Conservation (phyloP, 306 rosid species). For the Carpinus fangiana region DNA sequence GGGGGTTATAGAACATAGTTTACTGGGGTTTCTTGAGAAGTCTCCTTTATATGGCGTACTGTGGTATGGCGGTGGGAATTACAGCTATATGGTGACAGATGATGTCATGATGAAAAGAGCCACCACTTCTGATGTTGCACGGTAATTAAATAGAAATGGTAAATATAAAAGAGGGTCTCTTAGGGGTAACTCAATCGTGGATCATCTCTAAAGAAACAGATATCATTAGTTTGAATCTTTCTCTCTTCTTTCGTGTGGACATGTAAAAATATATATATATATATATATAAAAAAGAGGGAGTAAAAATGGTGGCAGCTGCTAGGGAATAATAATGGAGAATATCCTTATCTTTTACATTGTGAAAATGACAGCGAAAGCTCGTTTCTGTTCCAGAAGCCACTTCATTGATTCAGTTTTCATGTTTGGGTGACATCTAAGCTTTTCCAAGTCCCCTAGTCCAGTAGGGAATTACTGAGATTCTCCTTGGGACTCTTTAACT, state of each 20-base stretch:
- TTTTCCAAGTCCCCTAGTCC: too few species aligned
- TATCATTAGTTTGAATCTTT: too few species aligned
- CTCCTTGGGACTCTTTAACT: too few species aligned
- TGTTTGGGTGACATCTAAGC: constrained; percentile 3
- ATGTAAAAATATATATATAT: too few species aligned
- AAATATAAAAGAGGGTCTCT: neutral
- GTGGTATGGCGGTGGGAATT: constrained; percentile 39
- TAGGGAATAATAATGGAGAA: constrained; percentile 6
- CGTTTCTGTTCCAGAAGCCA: constrained; percentile 16
- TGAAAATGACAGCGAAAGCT: constrained; percentile 29
- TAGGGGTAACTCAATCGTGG: too few species aligned
- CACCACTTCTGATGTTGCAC: neutral
- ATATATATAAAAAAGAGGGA: too few species aligned
- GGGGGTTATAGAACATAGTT: neutral
- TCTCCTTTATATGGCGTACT: constrained; percentile 4
- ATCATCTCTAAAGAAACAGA: too few species aligned
- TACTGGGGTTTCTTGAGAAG: neutral
- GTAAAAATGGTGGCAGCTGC: too few species aligned
- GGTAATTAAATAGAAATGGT: neutral
- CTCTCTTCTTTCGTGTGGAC: too few species aligned
- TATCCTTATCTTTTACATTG: constrained; percentile 33
- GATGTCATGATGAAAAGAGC: constrained; percentile 25
- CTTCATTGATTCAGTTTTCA: neutral
- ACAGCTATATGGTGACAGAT: constrained; percentile 33
- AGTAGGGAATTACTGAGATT: too few species aligned